phyloP scores from a whole-genome alignment of 1,139 yeast genomes.

The Blastobotrys indianensis region DNA sequence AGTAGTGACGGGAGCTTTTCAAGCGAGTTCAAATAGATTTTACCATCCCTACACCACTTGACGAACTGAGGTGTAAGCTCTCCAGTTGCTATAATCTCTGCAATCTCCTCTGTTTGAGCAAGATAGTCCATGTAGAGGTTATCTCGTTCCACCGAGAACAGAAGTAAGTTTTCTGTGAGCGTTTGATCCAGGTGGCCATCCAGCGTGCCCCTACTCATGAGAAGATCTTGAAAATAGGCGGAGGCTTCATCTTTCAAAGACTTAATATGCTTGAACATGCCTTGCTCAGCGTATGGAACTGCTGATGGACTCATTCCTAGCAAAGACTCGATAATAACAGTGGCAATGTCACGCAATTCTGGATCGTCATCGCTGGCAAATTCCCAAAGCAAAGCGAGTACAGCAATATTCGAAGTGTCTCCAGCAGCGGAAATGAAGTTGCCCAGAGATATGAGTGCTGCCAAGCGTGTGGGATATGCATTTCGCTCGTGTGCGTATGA shows the following conservation, averaged over 20 bases:
- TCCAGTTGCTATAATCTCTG: too few relatives aligned
- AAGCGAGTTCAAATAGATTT: too few relatives aligned
- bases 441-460: slow-evolving; percentile 45
- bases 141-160: slow-evolving; percentile 48
- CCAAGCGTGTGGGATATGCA: slow-evolving; percentile 43
- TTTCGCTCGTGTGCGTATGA: slow-evolving; percentile 39
- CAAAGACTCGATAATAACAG: slow-evolving; percentile 16
- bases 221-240: not conserved
- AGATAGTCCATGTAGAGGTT: slow-evolving; percentile 43
- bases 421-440: slow-evolving; percentile 22
- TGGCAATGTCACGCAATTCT: slow-evolving; percentile 26
- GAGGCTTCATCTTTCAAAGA: not conserved
- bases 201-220: slow-evolving; percentile 7
- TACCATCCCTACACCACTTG: too few relatives aligned
- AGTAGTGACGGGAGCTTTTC: too few relatives aligned
- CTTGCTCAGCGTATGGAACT: slow-evolving; percentile 22
- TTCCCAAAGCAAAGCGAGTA: slow-evolving; percentile 33
- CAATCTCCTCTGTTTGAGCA: slow-evolving; percentile 6
- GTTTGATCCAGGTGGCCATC: slow-evolving; percentile 19
- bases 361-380: slow-evolving; percentile 59
- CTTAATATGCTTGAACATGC: slow-evolving; percentile 11
- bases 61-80: too few relatives aligned
- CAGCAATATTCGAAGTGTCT: slow-evolving; percentile 8
- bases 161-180: slow-evolving; percentile 25
- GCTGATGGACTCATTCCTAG: slow-evolving; percentile 25